Percentiles rank a stretch among this genome's conserved stretches.
These are phyloP conservation scores for Paulownia fortunei DNA, from an alignment of 257 asterid species.

Conservation along the genomic window DNA sequence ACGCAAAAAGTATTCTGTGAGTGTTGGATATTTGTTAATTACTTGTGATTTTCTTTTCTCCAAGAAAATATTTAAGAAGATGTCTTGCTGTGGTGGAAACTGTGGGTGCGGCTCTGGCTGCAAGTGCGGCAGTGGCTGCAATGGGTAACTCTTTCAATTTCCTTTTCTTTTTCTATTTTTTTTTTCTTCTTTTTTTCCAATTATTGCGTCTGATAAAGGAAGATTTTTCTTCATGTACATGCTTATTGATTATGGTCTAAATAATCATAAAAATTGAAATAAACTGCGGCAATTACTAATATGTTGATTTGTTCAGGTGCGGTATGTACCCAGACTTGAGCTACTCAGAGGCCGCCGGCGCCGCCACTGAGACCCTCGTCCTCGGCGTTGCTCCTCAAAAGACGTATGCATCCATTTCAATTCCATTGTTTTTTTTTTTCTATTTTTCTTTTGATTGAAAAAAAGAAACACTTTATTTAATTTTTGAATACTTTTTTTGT, in stretches of 20 bases:
- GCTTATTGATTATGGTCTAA: too few species aligned
- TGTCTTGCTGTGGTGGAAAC: conserved; percentile 83
- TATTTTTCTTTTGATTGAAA: not conserved
- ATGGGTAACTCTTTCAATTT: conserved; percentile 52
- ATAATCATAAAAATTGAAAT: too few species aligned
- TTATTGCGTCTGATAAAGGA: not conserved
- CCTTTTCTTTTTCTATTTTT: too few species aligned
- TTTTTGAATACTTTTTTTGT: too few species aligned
- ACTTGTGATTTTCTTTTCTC: not conserved
- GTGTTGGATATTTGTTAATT: not conserved
- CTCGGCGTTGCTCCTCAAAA: conserved; percentile 72
- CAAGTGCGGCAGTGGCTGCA: conserved; percentile 73
- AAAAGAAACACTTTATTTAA: not conserved
- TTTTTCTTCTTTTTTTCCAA: not conserved
- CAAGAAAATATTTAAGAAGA: not conserved
- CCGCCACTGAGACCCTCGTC: conserved; percentile 54
- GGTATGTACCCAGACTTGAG: conserved; percentile 69
- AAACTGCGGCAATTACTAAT: not conserved
- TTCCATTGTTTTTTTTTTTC: not conserved
- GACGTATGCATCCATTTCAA: too few species aligned
- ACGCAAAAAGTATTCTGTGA: not conserved
- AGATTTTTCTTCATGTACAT: too few species aligned
- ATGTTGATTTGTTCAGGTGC: conserved; percentile 52
- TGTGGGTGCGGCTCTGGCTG: conserved; percentile 75
- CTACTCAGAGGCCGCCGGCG: conserved; percentile 54